These are phyloP conservation scores for Hypoxylon rubiginosum DNA, from an alignment of 2,329 filamentous ascomycete genomes.

Conservation along the genomic window DNA sequence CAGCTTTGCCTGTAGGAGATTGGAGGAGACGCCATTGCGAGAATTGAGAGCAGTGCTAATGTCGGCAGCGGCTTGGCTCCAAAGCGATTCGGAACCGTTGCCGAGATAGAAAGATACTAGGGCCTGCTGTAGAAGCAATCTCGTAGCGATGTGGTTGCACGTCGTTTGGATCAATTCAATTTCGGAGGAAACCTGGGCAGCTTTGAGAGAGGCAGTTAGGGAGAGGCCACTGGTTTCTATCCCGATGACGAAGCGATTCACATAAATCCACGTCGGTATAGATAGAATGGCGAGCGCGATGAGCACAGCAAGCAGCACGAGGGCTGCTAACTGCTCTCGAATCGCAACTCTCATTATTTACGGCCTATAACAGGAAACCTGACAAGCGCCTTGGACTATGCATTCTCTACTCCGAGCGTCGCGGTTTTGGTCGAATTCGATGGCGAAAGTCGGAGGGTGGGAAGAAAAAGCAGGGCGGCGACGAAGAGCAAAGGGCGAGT, in stretches of 20 bases:
- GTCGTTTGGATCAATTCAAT: slow-evolving; percentile 83
- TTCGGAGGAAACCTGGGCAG: slow-evolving; percentile 82
- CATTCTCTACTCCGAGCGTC: slow-evolving; percentile 50
- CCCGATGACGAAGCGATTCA: slow-evolving; percentile 66
- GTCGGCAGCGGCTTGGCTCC: slow-evolving; percentile 72
- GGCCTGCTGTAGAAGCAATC: slow-evolving; percentile 69
- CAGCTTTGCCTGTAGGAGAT: slow-evolving; percentile 78
- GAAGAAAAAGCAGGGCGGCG: slow-evolving; percentile 8
- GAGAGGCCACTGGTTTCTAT: slow-evolving; percentile 73
- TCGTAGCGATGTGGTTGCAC: slow-evolving; percentile 78
- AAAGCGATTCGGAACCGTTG: slow-evolving; percentile 71
- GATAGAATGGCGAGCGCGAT: slow-evolving; percentile 82
- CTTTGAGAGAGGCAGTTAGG: slow-evolving; percentile 88
- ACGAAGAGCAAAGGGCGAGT: not conserved
- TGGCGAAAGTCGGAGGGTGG: slow-evolving; percentile 16
- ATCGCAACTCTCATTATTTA: slow-evolving; percentile 84
- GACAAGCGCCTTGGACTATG: slow-evolving; percentile 44
- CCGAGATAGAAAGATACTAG: slow-evolving; percentile 66
- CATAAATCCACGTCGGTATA: slow-evolving; percentile 77
- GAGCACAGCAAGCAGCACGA: slow-evolving; percentile 82
- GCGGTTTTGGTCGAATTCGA: slow-evolving; percentile 19
- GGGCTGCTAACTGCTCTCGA: slow-evolving; percentile 84
- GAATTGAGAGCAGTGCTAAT: slow-evolving; percentile 77
- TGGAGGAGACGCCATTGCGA: slow-evolving; percentile 63
- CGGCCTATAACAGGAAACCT: slow-evolving; percentile 51